Base-by-base conservation (phyloP, 2,329 filamentous ascomycete genomes). In the Neurospora crassa region DNA sequence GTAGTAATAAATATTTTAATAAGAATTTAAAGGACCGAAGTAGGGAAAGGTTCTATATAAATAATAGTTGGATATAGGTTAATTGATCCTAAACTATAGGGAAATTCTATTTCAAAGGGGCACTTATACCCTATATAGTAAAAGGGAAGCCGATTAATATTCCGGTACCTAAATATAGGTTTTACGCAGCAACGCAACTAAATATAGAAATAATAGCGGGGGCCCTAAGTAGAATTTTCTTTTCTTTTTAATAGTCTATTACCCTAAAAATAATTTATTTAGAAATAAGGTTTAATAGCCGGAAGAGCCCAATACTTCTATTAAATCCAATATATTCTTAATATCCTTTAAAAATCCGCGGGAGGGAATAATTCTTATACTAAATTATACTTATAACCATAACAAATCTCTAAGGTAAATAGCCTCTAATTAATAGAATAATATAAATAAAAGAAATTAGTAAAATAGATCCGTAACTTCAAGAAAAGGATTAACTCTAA, bases 261-360 rank as follows among this genome's bases (percentile, higher is more conserved):
- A 45, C 42, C 42, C 42, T 45, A 76, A 80, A 82, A 82, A 82
- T 77, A 78, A 78, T 81, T 83, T 82, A 76, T 81, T 77, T 77
- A 77, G 78, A 82, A 78, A 78, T 82, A 81, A 76, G 76, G 78
- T 81, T 80, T 78, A 76, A 80, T 76, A 77, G 77, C 77, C 76
- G 77, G 78, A 78, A 82, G 78, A 82, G 78, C 77, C 74, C 75
- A 74, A 75, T 76, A 81, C 76, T 77, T 82, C 78, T 80, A 77
- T 76, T 75, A 76, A 75, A 78, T 81, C 78, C 78, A 76, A 78
- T 81, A 77, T 76, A 76, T 78, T 78, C 76, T 76, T 74, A 77
- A 81, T 75, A 76, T 78, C 77, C 77, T 76, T 82, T 82, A 77
- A 82, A 82, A 80, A 82, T 83, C 79, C 77, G 74, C 75, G 78